Percentiles rank a stretch among this genome's conserved stretches.
Evolutionary conservation across 768 basidiomycete genomes (phyloP).

Genomic region (Dacryopinax spathularia): DNA sequence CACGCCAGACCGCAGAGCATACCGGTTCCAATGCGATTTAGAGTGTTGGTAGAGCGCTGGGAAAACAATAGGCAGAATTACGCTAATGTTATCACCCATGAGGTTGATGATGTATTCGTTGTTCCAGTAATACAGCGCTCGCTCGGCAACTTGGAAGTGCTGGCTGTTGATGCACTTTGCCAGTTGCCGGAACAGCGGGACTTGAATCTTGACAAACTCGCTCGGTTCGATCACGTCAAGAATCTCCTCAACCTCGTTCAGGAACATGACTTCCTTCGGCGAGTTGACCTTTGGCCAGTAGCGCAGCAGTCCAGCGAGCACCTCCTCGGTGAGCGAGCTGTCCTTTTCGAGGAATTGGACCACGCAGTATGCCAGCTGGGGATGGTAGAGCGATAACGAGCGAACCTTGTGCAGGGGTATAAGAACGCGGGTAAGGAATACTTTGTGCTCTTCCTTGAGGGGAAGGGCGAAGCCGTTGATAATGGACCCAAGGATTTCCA

Average conservation of each 20-base stretch:
- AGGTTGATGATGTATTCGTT: constrained; percentile 99
- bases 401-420: constrained; percentile 97
- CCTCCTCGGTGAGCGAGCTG: constrained; percentile 78
- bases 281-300: constrained; percentile 99
- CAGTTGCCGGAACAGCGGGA: constrained; percentile 83
- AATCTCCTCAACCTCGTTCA: constrained; percentile 98
- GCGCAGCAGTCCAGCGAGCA: constrained; percentile 87
- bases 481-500: constrained; percentile 97
- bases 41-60: constrained; percentile 92
- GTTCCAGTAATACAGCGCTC: constrained; percentile 96
- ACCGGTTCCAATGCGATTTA: constrained; percentile 98
- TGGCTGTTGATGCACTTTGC: constrained; percentile 96
- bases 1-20: constrained; percentile 20
- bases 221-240: constrained; percentile 92
- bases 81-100: constrained; percentile 87
- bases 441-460: constrained; percentile 98
- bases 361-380: constrained; percentile 97
- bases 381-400: constrained; percentile 92
- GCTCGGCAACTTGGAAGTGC: constrained; percentile 98
- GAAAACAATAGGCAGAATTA: constrained; percentile 91
- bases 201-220: constrained; percentile 93
- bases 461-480: constrained; percentile 98
- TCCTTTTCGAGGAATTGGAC: constrained; percentile 99
- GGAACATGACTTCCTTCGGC: constrained; percentile 98
- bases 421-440: constrained; percentile 82